A percentile compares a stretch with the other conserved stretches of the same genome.
Conservation (phyloP, 2,329 filamentous ascomycete species). For the Moelleriella libera region DNA sequence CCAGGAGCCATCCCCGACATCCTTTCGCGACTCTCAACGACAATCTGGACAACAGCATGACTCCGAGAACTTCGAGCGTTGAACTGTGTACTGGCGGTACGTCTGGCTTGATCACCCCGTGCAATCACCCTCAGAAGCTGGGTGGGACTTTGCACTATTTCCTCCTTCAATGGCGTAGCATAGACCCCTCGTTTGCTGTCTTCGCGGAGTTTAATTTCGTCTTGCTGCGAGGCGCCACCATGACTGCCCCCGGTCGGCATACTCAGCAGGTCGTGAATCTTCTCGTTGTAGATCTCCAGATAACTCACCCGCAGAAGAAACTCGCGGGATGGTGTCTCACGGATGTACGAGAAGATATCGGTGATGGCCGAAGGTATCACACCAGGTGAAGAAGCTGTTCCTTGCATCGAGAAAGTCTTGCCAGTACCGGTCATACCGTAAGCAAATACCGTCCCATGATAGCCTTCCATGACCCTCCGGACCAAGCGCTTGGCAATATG, state of each 20-base stretch:
- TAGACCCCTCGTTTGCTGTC: conserved; percentile 95
- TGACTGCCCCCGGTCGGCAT: conserved; percentile 47
- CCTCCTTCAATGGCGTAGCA: conserved; percentile 88
- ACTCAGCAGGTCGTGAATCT: conserved; percentile 83
- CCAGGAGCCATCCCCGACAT: conserved; percentile 40
- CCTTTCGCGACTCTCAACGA: conserved; percentile 90
- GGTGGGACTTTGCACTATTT: conserved; percentile 96
- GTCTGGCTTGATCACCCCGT: conserved; percentile 76
- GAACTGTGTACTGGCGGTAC: conserved; percentile 91
- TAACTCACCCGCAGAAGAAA: conserved; percentile 95
- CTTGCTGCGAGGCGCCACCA: conserved; percentile 45
- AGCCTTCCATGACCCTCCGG: conserved; percentile 95
- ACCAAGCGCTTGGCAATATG: conserved; percentile 86
- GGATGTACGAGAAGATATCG: conserved; percentile 97
- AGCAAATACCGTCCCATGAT: conserved; percentile 94
- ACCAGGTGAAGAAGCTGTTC: conserved; percentile 85
- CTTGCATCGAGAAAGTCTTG: conserved; percentile 99
- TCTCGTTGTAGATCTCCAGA: conserved; percentile 97
- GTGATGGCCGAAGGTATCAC: conserved; percentile 96
- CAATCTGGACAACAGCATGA: conserved; percentile 96
- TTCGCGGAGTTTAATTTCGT: conserved; percentile 94
- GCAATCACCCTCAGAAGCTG: conserved; percentile 91
- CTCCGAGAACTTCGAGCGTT: conserved; percentile 93
- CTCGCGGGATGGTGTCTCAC: conserved; percentile 87
- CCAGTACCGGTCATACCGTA: conserved; percentile 99